Evolutionary conservation across 441 rosid genomes (phyloP).

Genomic region (Theobroma grandiflorum): DNA sequence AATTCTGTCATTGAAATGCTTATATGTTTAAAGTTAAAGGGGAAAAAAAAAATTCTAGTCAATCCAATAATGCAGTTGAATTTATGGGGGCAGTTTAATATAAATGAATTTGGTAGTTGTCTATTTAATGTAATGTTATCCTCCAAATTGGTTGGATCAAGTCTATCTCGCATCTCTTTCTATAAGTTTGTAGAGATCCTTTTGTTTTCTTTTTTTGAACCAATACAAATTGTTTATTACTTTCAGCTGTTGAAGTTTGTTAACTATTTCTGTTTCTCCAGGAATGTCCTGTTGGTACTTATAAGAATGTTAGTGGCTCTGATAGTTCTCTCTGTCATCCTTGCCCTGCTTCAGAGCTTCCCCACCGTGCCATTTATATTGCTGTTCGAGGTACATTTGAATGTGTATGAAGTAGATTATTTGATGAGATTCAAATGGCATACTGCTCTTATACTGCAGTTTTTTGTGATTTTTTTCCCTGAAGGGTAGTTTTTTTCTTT

Average conservation of each 20-base stretch:
- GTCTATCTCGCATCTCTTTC: background rate
- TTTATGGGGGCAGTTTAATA: background rate
- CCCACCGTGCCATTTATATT: slow-evolving; percentile 82
- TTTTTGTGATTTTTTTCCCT: background rate
- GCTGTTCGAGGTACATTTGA: slow-evolving; percentile 79
- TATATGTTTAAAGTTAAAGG: background rate
- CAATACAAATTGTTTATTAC: background rate
- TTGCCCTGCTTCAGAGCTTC: slow-evolving; percentile 86
- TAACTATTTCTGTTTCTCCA: slow-evolving; percentile 45
- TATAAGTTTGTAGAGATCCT: background rate
- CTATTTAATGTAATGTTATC: background rate
- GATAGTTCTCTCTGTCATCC: slow-evolving; percentile 77
- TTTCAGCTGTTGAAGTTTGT: slow-evolving; percentile 12
- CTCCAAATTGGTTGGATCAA: slow-evolving; percentile 25
- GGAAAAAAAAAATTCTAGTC: background rate
- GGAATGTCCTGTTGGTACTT: slow-evolving; percentile 98
- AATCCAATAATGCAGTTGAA: background rate
- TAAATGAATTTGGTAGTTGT: background rate
- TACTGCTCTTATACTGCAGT: background rate
- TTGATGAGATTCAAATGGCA: background rate
- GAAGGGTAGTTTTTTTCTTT: slow-evolving; percentile 11
- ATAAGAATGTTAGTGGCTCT: slow-evolving; percentile 89
- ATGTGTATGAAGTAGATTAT: slow-evolving; percentile 3
- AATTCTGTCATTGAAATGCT: background rate
- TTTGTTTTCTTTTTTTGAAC: slow-evolving; percentile 2